phyloP scores from a whole-genome alignment of 2,329 filamentous ascomycete species.

The Aspergillus fischeri region DNA sequence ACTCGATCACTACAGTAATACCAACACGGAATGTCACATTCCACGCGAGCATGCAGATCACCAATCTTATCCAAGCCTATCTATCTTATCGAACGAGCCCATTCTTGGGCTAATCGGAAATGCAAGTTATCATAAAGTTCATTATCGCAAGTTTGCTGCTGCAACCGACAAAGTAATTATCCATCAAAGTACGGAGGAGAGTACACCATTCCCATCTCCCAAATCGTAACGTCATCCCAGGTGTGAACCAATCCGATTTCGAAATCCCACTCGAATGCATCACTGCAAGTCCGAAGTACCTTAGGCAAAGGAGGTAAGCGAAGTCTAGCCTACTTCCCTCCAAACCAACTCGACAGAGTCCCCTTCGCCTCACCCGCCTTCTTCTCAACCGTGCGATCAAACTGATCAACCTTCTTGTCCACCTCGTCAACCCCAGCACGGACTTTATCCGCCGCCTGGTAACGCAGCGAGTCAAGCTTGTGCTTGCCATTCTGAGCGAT shows the following conservation, averaged over 20 bases:
- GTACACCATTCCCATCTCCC: background rate
- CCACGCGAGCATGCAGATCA: background rate
- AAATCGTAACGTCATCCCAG: background rate
- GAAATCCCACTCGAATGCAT: background rate
- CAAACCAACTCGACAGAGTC: conserved; percentile 81
- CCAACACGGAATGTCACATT: conserved; percentile 9
- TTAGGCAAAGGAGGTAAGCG: background rate
- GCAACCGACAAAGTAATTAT: background rate
- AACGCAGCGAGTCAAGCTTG: conserved; percentile 58
- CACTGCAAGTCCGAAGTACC: background rate
- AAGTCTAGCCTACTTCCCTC: conserved; percentile 35
- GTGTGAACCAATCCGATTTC: background rate
- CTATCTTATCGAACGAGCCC: background rate
- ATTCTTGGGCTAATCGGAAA: background rate
- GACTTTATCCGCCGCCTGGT: conserved; percentile 56
- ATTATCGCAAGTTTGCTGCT: background rate
- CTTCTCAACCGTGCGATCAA: conserved; percentile 77
- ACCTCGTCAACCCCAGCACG: conserved; percentile 41
- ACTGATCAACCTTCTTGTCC: conserved; percentile 62
- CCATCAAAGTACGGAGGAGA: background rate
- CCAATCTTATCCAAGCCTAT: background rate
- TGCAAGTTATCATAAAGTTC: background rate
- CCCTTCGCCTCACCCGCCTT: conserved; percentile 78
- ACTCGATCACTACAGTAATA: conserved; percentile 14
- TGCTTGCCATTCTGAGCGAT: conserved; percentile 56